Conservation (phyloP, 2,329 filamentous ascomycete genomes). For the Cladobotryum protrusum region DNA sequence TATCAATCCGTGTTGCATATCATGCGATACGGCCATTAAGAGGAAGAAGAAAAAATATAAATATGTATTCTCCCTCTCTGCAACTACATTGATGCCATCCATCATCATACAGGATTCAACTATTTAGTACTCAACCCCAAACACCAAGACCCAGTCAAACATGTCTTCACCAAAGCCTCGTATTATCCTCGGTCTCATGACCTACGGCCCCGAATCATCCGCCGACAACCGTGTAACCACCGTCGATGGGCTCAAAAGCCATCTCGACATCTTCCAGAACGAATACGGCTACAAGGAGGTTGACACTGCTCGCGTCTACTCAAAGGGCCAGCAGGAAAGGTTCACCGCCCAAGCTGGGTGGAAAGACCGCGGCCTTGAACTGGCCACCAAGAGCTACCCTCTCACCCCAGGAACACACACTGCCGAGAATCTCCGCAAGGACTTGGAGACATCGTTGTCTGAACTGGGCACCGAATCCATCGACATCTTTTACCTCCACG, state of each 20-base stretch:
- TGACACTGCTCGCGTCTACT: conserved; percentile 9
- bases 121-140: background rate
- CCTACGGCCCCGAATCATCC: conserved; percentile 1
- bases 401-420: background rate
- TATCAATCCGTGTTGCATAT: no score
- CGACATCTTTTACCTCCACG: conserved; percentile 8
- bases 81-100: no score
- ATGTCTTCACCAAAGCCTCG: conserved; percentile 7
- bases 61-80: no score
- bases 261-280: conserved; percentile 1
- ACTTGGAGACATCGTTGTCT: conserved; percentile 4
- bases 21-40: no score
- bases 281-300: conserved; percentile 5
- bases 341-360: conserved; percentile 8
- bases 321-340: conserved; percentile 1
- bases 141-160: background rate
- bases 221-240: conserved; percentile 7
- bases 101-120: no score
- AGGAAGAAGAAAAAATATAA: no score
- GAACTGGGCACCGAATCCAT: background rate
- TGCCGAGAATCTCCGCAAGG: conserved; percentile 6
- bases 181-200: conserved; percentile 9
- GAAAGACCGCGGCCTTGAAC: conserved; percentile 6
- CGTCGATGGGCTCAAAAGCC: conserved; percentile 1
- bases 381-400: conserved; percentile 8